phyloP scores from a whole-genome alignment of 2,329 filamentous ascomycete genomes.

The Cordyceps farinosa region DNA sequence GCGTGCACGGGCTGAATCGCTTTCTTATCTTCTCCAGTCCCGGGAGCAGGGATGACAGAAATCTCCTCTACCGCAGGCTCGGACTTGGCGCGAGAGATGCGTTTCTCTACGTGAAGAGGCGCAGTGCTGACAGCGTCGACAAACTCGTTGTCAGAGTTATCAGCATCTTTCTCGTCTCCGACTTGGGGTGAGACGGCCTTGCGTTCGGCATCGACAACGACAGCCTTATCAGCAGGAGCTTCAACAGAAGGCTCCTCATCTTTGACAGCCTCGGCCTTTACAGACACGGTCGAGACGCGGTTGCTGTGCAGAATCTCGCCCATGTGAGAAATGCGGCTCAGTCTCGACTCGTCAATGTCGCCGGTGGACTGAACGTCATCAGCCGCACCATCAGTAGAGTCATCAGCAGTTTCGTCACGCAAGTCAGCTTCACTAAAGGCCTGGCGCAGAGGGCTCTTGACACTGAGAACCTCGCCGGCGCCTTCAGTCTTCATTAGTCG shows the following conservation, averaged over 20 bases:
- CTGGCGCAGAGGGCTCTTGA: slow-evolving; percentile 49
- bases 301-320: slow-evolving; percentile 1
- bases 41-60: background rate
- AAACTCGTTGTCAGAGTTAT: background rate
- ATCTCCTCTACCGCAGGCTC: background rate
- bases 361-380: slow-evolving; percentile 10
- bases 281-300: background rate
- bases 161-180: background rate
- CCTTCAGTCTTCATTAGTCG: slow-evolving; percentile 49
- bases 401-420: slow-evolving; percentile 17
- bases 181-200: background rate
- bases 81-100: background rate
- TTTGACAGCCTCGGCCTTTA: background rate
- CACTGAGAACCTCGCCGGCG: slow-evolving; percentile 55
- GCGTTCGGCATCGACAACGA: background rate
- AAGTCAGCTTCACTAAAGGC: slow-evolving; percentile 41
- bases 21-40: too few relatives aligned
- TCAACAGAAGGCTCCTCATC: background rate
- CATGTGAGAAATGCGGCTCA: slow-evolving; percentile 4
- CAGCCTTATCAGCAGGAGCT: background rate
- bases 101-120: background rate
- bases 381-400: background rate
- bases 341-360: slow-evolving; percentile 13
- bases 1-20: too few relatives aligned
- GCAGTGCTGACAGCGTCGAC: background rate